Conservation (phyloP, 2,329 filamentous ascomycete genomes). For the Epichloe coenophiala region DNA sequence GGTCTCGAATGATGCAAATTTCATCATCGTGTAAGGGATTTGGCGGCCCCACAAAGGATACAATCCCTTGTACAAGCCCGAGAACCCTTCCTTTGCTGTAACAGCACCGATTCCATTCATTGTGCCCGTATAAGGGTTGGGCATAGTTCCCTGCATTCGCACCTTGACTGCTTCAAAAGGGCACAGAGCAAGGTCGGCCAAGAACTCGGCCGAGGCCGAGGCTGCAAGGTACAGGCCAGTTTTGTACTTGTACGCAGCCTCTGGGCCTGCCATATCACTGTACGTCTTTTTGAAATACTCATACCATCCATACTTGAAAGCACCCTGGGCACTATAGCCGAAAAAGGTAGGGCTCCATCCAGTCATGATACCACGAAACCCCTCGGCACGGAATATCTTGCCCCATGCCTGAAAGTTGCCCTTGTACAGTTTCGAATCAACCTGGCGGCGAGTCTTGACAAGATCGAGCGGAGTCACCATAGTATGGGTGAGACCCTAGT, state of each 20-base stretch:
- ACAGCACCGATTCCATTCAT: conserved; percentile 60
- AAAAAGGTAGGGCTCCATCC: conserved; percentile 80
- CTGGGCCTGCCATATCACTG: conserved; percentile 61
- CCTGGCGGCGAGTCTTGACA: conserved; percentile 82
- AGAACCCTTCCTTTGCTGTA: conserved; percentile 57
- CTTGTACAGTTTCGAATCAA: conserved; percentile 73
- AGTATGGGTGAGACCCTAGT: conserved; percentile 67
- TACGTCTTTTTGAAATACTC: conserved; percentile 92
- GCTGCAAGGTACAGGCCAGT: conserved; percentile 67
- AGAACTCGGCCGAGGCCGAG: conserved; percentile 62
- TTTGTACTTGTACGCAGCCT: conserved; percentile 63
- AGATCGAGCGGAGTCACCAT: conserved; percentile 79
- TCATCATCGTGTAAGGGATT: conserved; percentile 86
- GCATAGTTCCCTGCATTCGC: conserved; percentile 75
- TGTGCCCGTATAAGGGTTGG: conserved; percentile 64
- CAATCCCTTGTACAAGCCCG: conserved; percentile 71
- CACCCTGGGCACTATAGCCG: conserved; percentile 75
- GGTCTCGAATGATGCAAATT: conserved; percentile 86
- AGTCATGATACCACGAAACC: conserved; percentile 71
- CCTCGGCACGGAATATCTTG: conserved; percentile 62
- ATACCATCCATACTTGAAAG: conserved; percentile 86
- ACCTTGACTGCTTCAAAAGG: conserved; percentile 86
- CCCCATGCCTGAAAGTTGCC: conserved; percentile 77
- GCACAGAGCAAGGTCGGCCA: conserved; percentile 69
- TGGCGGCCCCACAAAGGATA: conserved; percentile 87